Evolutionary conservation across 305 asterid species (phyloP).

Genomic region (Fraxinus ornus): DNA sequence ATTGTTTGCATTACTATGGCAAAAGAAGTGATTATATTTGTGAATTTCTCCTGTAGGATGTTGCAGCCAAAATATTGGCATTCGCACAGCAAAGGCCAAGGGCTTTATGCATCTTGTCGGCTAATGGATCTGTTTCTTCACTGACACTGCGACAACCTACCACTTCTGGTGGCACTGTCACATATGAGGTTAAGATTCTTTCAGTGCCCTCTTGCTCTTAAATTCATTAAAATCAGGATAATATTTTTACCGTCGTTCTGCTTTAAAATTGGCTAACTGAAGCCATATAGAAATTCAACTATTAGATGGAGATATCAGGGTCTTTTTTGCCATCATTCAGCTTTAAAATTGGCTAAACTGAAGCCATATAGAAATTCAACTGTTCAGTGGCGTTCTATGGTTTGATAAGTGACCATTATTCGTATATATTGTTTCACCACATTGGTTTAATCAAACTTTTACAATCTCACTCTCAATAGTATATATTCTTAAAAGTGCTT

Average conservation of each 20-base stretch:
- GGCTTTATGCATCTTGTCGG: slow-evolving; percentile 51
- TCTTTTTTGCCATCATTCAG: neutral
- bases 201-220: neutral
- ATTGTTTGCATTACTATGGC: neutral
- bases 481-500: neutral
- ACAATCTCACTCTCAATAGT: neutral
- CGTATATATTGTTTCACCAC: neutral
- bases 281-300: neutral
- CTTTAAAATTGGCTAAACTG: neutral
- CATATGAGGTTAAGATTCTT: slow-evolving; percentile 42
- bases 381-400: neutral
- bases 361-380: neutral
- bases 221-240: neutral
- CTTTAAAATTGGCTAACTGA: neutral
- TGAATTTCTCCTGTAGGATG: slow-evolving; percentile 33
- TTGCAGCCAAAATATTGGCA: slow-evolving; percentile 39
- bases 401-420: neutral
- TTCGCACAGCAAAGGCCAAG: slow-evolving; percentile 51
- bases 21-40: slow-evolving; percentile 1
- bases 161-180: slow-evolving; percentile 34
- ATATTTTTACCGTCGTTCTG: neutral
- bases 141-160: slow-evolving; percentile 40
- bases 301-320: neutral
- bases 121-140: slow-evolving; percentile 40
- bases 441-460: neutral